Base-by-base conservation (phyloP, 140 eudicot species). In the Oenanthe javanica region DNA sequence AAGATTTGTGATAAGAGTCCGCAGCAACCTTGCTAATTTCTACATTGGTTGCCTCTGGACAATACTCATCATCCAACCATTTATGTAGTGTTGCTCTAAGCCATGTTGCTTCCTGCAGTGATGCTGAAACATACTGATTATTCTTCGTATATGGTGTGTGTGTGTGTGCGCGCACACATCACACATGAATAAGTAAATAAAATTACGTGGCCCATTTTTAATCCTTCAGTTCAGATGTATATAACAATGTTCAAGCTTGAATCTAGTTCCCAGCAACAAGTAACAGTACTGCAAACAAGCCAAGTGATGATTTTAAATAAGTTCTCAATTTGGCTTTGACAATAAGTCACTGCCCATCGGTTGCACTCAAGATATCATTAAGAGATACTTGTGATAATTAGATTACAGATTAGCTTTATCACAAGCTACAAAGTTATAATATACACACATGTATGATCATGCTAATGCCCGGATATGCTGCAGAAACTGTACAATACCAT, bases 41-140 rank as follows among this genome's bases (percentile, higher is more conserved):
- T 19, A 85, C 81, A 73, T 94, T 94, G 47, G 96, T 92, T 75
- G 88, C 86, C 86, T 94, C 98, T 51, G 97, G 97, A 81, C 90
- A 86, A 77, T 90, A 92, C 85, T 94, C 98, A 45, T 94, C 96
- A 77, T 94, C 97, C 87, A 94, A 85, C 98, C 97, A 94, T 82
- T 92, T 92, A 81, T 89, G 91, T 18, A 94, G 93, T 23, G 90
- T 88, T 84, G 82, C 91, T 84, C 92, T 87, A 23, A 94, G 89
- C 98, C 98, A 94, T 82, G 89, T 97, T 9, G 97, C 89, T 79
- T 94, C 98, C 98, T 92, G 89, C 87, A 84, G 23, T 52, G 18
- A 82, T 77, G 83, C 69, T n/a, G 66, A 5, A 76, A 81, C 31
- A 31, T 31, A 31, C 31, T 31, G 31, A 31, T 31, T 59, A 75